phyloP scores from a whole-genome alignment of 2,329 filamentous ascomycete species.

The Cladobotryum mycophilum region DNA sequence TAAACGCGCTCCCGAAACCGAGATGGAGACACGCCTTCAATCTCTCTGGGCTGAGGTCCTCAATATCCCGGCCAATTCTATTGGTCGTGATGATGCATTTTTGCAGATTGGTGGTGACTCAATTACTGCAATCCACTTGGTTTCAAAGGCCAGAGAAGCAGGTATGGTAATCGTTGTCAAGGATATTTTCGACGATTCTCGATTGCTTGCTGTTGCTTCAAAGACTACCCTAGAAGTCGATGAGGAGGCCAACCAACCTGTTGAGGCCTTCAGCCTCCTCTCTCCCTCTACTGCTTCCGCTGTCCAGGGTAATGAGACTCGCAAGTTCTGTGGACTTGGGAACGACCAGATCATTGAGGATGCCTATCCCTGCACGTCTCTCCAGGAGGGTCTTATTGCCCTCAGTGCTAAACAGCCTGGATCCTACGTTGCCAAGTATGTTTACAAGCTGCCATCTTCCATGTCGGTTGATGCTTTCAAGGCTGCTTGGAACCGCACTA shows the following conservation, averaged over 20 bases:
- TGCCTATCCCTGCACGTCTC: conserved; percentile 17
- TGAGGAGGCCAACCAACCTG: not conserved
- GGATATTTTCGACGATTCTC: conserved; percentile 12
- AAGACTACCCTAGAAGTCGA: not conserved
- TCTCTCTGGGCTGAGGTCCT: conserved; percentile 1
- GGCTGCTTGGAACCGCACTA: conserved; percentile 19
- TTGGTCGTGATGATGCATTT: conserved; percentile 15
- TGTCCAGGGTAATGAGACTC: not conserved
- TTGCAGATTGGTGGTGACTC: conserved; percentile 15
- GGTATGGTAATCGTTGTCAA: conserved; percentile 11
- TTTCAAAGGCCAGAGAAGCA: conserved; percentile 8
- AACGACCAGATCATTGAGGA: conserved; percentile 11
- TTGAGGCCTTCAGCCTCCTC: too few species aligned
- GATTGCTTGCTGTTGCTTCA: not conserved
- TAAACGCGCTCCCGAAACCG: conserved; percentile 3
- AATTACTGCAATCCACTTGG: conserved; percentile 12
- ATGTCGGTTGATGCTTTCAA: conserved; percentile 19
- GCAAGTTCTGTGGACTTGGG: not conserved
- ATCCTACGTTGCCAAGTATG: conserved; percentile 26
- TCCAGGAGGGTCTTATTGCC: conserved; percentile 20
- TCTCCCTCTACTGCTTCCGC: too few species aligned
- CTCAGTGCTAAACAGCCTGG: conserved; percentile 25
- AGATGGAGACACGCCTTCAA: conserved; percentile 2
- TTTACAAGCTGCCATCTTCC: conserved; percentile 6
- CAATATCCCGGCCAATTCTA: not conserved